Percentiles rank a stretch among this genome's conserved stretches.
phyloP scores from a whole-genome alignment of 2,329 filamentous ascomycete species.

The Cryphonectria nitschkei region DNA sequence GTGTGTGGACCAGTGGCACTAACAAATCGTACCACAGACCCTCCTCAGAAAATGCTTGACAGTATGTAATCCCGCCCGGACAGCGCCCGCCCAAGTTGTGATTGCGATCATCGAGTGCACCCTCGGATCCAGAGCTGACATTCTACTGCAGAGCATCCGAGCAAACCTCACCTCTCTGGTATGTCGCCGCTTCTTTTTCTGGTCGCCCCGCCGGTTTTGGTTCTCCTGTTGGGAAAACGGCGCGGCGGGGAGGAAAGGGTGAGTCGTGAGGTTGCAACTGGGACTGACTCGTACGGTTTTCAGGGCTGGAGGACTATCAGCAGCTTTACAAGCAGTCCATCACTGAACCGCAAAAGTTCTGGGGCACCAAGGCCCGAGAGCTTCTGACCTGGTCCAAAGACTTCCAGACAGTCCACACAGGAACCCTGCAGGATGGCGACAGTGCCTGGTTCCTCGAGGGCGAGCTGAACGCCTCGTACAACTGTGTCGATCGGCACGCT shows the following conservation, averaged over 20 bases:
- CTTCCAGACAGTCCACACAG: conserved; percentile 85
- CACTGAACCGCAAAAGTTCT: conserved; percentile 85
- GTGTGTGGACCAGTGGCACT: conserved; percentile 32
- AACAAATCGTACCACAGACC: conserved; percentile 48
- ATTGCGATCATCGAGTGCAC: conserved; percentile 28
- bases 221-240: neutral
- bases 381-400: conserved; percentile 88
- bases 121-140: conserved; percentile 38
- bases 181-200: conserved; percentile 26
- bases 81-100: neutral
- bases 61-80: conserved; percentile 52
- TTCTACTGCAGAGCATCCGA: conserved; percentile 63
- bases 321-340: conserved; percentile 82
- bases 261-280: neutral
- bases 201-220: neutral
- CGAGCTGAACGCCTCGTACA: conserved; percentile 92
- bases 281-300: conserved; percentile 18
- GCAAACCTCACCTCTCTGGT: conserved; percentile 69
- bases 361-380: conserved; percentile 83
- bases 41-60: conserved; percentile 68
- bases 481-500: conserved; percentile 97
- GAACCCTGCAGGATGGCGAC: conserved; percentile 78
- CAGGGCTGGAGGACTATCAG: conserved; percentile 70
- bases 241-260: neutral
- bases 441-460: conserved; percentile 95